A percentile compares a stretch with the other conserved stretches of the same genome.
Evolutionary conservation across 2,329 filamentous ascomycete species (phyloP).

Genomic region (Aspergillus brasiliensis): DNA sequence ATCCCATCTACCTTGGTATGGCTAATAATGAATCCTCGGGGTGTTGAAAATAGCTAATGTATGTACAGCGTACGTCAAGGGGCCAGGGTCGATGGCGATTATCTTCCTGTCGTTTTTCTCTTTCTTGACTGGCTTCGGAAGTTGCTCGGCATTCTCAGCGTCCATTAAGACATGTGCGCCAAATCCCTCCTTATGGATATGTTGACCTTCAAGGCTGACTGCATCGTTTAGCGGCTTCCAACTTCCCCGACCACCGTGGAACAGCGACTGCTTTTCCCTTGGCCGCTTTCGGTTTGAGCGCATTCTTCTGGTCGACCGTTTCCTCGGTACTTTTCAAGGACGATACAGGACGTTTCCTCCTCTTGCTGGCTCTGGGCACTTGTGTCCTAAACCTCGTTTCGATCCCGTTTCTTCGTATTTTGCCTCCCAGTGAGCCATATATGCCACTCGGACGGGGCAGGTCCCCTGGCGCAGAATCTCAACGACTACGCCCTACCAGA

Average conservation of each 20-base stretch:
- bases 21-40: constrained; percentile 8
- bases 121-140: constrained; percentile 82
- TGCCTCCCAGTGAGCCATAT: constrained; percentile 59
- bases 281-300: constrained; percentile 89
- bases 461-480: constrained; percentile 31
- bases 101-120: constrained; percentile 75
- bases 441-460: constrained; percentile 39
- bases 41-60: constrained; percentile 14
- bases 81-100: constrained; percentile 59
- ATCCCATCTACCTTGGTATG: constrained; percentile 69
- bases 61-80: constrained; percentile 67
- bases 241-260: constrained; percentile 87
- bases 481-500: constrained; percentile 36
- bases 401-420: constrained; percentile 81
- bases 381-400: constrained; percentile 72
- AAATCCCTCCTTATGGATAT: not conserved
- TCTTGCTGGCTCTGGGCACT: constrained; percentile 79
- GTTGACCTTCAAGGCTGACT: constrained; percentile 12
- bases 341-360: constrained; percentile 77
- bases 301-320: constrained; percentile 89
- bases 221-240: constrained; percentile 68
- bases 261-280: constrained; percentile 93
- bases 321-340: constrained; percentile 78
- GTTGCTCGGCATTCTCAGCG: constrained; percentile 87
- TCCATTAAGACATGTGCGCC: constrained; percentile 71